phyloP scores from a whole-genome alignment of 169 alveolate genomes.

The Plasmodium falciparum region DNA sequence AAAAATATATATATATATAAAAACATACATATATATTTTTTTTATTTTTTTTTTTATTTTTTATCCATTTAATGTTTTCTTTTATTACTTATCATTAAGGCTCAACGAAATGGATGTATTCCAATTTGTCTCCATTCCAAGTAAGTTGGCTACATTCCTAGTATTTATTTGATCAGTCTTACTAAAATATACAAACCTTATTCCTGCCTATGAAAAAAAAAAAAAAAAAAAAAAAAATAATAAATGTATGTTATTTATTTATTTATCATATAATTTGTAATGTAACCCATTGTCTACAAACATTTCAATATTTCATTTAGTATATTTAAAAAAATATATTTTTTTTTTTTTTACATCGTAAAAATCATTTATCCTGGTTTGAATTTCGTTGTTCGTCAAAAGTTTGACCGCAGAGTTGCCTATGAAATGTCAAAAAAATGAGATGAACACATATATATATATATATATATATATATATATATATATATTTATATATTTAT shows the following conservation, averaged over 20 bases:
- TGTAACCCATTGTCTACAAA: not conserved
- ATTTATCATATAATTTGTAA: not conserved
- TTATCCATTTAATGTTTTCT: not conserved
- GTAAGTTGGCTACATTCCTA: conserved; percentile 79
- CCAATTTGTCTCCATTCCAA: conserved; percentile 89
- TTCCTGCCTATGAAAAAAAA: conserved; percentile 78
- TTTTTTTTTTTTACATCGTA: conserved; percentile 17
- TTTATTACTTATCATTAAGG: conserved; percentile 42
- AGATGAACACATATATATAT: not conserved
- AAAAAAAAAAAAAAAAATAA: not conserved
- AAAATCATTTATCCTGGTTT: conserved; percentile 48
- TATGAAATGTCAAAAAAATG: not conserved
- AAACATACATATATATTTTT: too few species aligned
- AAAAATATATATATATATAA: too few species aligned
- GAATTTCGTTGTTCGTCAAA: conserved; percentile 53
- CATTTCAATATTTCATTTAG: not conserved
- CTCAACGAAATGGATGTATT: conserved; percentile 85
- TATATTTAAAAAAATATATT: not conserved
- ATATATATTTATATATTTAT: not conserved
- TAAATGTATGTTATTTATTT: not conserved
- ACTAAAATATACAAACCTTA: conserved; percentile 85
- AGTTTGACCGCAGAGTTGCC: conserved; percentile 73
- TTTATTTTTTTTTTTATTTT: not conserved
- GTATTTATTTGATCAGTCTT: conserved; percentile 82
- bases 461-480: not conserved